Evolutionary conservation across 2,329 filamentous ascomycete species (phyloP).

Genomic region (Botrytis medusae): DNA sequence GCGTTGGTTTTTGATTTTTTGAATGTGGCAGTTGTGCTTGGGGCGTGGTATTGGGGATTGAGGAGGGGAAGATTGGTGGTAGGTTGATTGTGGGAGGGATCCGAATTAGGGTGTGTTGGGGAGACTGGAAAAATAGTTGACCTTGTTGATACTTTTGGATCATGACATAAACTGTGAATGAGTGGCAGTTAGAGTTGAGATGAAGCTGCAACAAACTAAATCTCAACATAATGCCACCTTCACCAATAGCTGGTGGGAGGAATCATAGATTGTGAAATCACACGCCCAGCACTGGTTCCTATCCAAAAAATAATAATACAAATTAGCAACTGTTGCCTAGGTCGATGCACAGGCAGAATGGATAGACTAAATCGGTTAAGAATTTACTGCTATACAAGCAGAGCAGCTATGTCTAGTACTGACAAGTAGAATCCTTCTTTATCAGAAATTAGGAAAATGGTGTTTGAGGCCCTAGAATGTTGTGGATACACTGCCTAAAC

Average conservation of each 20-base stretch:
- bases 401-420: not conserved
- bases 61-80: slow-evolving; percentile 23
- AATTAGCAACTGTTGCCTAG: not conserved
- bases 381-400: not conserved
- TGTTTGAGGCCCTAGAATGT: not conserved
- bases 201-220: not conserved
- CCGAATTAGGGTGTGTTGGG: not conserved
- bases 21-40: slow-evolving; percentile 28
- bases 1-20: slow-evolving; percentile 65
- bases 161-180: not conserved
- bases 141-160: not conserved
- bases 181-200: not conserved
- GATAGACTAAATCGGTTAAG: too few species aligned
- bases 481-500: not conserved
- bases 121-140: not conserved
- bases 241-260: not conserved
- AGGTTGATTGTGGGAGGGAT: not conserved
- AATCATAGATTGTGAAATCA: not conserved
- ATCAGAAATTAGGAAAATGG: not conserved
- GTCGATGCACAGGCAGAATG: not conserved
- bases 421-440: not conserved
- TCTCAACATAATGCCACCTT: not conserved
- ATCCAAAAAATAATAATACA: too few species aligned
- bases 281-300: not conserved
- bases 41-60: slow-evolving; percentile 28